Evolutionary conservation across 2,329 filamentous ascomycete species (phyloP).

Genomic region (Ilyonectria robusta): DNA sequence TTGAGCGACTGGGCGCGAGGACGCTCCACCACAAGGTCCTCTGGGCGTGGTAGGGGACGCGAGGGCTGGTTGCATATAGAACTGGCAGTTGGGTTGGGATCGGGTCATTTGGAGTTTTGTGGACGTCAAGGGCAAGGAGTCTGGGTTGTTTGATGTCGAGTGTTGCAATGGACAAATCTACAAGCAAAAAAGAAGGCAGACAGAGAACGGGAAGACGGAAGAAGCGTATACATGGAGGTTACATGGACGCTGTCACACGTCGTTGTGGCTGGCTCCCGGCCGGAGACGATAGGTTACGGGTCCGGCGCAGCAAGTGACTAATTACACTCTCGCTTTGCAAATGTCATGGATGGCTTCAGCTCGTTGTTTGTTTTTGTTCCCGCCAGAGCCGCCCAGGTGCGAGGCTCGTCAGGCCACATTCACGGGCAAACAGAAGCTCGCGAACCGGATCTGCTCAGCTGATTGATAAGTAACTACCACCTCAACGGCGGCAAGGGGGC

Average conservation of each 20-base stretch:
- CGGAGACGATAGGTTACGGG: not conserved
- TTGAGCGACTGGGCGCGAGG: constrained; percentile 86
- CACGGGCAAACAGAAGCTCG: not conserved
- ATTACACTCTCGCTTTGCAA: not conserved
- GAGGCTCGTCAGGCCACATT: not conserved
- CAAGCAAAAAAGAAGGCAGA: constrained; percentile 15
- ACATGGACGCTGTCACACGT: not conserved
- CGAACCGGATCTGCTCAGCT: not conserved
- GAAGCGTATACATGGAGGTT: not conserved
- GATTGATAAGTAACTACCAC: not conserved
- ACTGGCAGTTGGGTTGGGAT: constrained; percentile 14
- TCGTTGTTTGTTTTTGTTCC: not conserved
- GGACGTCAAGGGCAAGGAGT: constrained; percentile 42
- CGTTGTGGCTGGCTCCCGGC: not conserved
- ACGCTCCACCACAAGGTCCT: constrained; percentile 87
- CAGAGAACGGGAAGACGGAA: not conserved
- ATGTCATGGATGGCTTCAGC: not conserved
- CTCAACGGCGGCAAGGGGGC: not conserved
- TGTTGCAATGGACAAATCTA: constrained; percentile 16
- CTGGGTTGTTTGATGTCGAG: constrained; percentile 38
- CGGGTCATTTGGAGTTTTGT: constrained; percentile 42
- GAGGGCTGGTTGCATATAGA: constrained; percentile 1
- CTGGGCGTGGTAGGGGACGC: constrained; percentile 68
- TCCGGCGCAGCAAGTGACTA: not conserved
- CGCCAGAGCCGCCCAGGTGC: not conserved